A percentile compares a stretch with the other conserved stretches of the same genome.
Evolutionary conservation across 805 yeast species (phyloP).

Genomic region (Yarrowia osloensis): DNA sequence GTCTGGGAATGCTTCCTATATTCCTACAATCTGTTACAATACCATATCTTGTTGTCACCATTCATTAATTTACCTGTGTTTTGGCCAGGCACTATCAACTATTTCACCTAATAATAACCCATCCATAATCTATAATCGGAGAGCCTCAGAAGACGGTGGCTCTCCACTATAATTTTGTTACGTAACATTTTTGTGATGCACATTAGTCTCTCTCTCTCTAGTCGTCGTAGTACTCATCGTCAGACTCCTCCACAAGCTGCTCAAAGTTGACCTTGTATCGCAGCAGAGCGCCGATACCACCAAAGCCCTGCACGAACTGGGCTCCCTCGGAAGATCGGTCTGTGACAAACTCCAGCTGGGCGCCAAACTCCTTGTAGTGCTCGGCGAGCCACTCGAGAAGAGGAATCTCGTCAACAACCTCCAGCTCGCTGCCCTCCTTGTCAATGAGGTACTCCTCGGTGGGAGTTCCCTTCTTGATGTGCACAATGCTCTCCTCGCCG

Average conservation of each 20-base stretch:
- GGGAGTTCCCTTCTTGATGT: constrained; percentile 69
- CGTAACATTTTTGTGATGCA: neutral
- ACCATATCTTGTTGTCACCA: too few relatives aligned
- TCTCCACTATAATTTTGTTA: constrained; percentile 16
- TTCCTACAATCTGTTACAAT: too few relatives aligned
- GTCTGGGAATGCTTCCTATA: too few relatives aligned
- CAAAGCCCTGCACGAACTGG: constrained; percentile 95
- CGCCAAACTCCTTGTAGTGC: constrained; percentile 92
- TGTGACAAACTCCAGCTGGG: constrained; percentile 91
- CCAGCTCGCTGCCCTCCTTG: constrained; percentile 88
- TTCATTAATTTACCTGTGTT: neutral
- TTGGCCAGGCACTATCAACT: constrained; percentile 2
- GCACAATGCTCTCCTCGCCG: constrained; percentile 72
- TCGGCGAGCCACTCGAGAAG: constrained; percentile 98
- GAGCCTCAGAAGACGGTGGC: neutral
- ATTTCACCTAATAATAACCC: neutral
- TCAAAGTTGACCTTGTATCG: constrained; percentile 97
- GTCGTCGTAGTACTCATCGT: constrained; percentile 72
- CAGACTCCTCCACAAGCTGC: constrained; percentile 84
- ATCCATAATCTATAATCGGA: constrained; percentile 4
- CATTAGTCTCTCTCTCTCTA: constrained; percentile 6
- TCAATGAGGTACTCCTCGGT: constrained; percentile 78
- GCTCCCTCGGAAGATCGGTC: constrained; percentile 98
- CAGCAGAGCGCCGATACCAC: constrained; percentile 97
- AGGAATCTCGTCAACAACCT: constrained; percentile 77